Evolutionary conservation across 116 monocot species (phyloP).

Genomic region (Thalassia testudinum): DNA sequence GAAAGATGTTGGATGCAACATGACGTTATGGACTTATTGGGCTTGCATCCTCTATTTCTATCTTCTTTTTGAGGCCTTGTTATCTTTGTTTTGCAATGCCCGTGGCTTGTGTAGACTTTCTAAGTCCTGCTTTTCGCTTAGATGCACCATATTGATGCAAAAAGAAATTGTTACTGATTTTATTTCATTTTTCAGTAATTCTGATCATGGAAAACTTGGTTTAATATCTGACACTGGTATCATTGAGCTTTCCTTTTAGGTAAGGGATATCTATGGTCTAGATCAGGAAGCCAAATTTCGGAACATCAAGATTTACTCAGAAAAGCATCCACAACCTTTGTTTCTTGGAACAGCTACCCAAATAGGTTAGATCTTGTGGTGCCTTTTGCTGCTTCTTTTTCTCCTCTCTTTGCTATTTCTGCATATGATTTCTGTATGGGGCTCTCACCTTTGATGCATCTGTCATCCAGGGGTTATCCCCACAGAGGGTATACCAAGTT

Average conservation of each 20-base stretch:
- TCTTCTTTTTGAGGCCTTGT: too few relatives aligned
- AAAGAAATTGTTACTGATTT: background rate
- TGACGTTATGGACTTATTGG: too few relatives aligned
- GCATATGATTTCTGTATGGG: too few relatives aligned
- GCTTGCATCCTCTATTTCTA: too few relatives aligned
- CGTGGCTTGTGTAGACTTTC: too few relatives aligned
- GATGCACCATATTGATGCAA: background rate
- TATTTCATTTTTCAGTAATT: background rate
- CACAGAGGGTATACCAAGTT: constrained; percentile 95
- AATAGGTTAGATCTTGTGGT: constrained; percentile 30
- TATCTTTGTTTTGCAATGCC: too few relatives aligned
- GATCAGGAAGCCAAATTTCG: constrained; percentile 49
- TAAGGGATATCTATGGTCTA: constrained; percentile 84
- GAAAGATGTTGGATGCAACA: too few relatives aligned
- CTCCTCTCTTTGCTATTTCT: too few relatives aligned
- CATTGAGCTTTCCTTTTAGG: constrained; percentile 26
- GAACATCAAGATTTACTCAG: constrained; percentile 72
- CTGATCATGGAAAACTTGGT: too few relatives aligned
- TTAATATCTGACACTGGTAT: too few relatives aligned
- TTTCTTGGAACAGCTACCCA: constrained; percentile 94
- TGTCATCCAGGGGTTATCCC: constrained; percentile 52
- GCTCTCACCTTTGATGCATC: background rate
- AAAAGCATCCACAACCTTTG: constrained; percentile 57
- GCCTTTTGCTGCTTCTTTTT: too few relatives aligned
- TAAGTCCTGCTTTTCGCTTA: too few relatives aligned